These are phyloP conservation scores for Gynostemma pentaphyllum DNA, from an alignment of 306 rosid genomes.

Conservation along the genomic window DNA sequence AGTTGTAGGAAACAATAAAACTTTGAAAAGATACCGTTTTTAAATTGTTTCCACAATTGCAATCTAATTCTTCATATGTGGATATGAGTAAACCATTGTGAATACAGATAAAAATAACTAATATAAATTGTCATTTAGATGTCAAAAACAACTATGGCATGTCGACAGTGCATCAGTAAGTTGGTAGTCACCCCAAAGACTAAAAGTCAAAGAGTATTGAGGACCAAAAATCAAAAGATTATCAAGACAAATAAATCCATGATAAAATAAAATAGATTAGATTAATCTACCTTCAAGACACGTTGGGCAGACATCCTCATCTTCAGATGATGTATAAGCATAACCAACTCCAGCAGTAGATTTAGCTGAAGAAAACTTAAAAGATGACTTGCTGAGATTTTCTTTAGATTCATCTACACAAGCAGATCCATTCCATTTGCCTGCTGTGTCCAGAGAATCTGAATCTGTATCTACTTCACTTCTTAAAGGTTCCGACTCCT, in stretches of 20 bases:
- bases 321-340: constrained; percentile 54
- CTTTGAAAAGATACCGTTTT: too few species aligned
- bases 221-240: background rate
- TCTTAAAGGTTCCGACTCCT: constrained; percentile 84
- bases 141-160: too few species aligned
- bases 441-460: constrained; percentile 47
- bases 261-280: background rate
- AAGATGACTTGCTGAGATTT: constrained; percentile 36
- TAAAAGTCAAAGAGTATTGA: background rate
- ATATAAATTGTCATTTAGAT: too few species aligned
- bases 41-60: too few species aligned
- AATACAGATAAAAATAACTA: too few species aligned
- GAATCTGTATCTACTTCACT: constrained; percentile 49
- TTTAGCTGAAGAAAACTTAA: constrained; percentile 51
- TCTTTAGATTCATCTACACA: constrained; percentile 68
- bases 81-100: too few species aligned
- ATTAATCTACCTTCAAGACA: constrained; percentile 77
- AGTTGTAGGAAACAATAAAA: too few species aligned
- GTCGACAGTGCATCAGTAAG: background rate
- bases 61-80: too few species aligned
- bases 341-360: constrained; percentile 37
- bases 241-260: background rate
- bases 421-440: constrained; percentile 67
- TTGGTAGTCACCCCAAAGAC: background rate
- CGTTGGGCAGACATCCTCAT: constrained; percentile 92